Evolutionary conservation across 2,329 filamentous ascomycete genomes (phyloP), one percentile per base, ranked within the genome.

Genomic region (Tolypocladium ophioglossoides): DNA sequence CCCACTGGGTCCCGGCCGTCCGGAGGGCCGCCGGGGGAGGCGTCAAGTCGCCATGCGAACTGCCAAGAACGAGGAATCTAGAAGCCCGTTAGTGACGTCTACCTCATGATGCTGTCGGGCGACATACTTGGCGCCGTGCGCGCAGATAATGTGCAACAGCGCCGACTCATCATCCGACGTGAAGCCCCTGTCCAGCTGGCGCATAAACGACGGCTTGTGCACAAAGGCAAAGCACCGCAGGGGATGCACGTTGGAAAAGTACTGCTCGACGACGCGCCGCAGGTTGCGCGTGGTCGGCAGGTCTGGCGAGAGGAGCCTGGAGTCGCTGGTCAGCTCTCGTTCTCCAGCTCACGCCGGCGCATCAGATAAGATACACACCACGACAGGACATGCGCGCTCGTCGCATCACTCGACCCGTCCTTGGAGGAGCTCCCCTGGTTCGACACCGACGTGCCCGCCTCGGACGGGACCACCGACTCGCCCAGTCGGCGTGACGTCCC

Each of bases 221-320:
- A 72, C 68, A 63, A 72, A 72, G 18, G 70, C 68, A 52, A 72
- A 72, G 56, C 70, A 72, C 22, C 70, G 66, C 5, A 72, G 63
- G n/a, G 69, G 68, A 51, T 72, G 76, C 5, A 71, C 61, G 34
- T 71, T 71, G 55, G 67, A 61, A 57, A 71, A 71, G 54, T 71
- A 71, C 55, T 69, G 69, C 48, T 71, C 69, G 27, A 71, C 66
- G 4, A 70, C 64, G 0, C 63, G 64, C 16, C 69, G 69, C 24
- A 71, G 63, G 46, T 70, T 68, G 52, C 66, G 65, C n/a, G 57
- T 52, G 11, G 64, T 61, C 12, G 69, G 69, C 6, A 71, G 65
- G 12, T 62, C 66, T 18, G 66, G 57, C 7, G 67, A 65, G 22
- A 69, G 59, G 11, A 71, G 61, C 69, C 69, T 71, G 34, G 11